Conservation (phyloP, 768 basidiomycete genomes). For the Agaricus sinodeliciosus region DNA sequence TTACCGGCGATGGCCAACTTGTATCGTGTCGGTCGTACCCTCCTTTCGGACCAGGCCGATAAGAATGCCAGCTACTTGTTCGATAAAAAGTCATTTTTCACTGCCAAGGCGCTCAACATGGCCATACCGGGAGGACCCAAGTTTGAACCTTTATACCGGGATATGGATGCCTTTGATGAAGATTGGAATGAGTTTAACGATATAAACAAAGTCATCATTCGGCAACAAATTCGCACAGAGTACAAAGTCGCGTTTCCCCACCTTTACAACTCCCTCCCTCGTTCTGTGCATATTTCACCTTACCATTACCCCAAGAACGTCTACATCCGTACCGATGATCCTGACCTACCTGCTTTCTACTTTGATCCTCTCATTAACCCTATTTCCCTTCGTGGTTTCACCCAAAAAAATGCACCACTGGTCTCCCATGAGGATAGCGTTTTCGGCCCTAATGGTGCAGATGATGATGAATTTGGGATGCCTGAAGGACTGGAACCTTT, state of each 20-base stretch:
- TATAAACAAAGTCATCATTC: slow-evolving; percentile 99
- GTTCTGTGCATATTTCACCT: slow-evolving; percentile 85
- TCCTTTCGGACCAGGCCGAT: slow-evolving; percentile 91
- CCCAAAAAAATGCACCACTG: slow-evolving; percentile 74
- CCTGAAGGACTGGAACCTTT: slow-evolving; percentile 77
- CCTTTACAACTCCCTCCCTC: slow-evolving; percentile 95
- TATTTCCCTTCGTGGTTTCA: slow-evolving; percentile 83
- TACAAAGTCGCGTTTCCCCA: slow-evolving; percentile 99
- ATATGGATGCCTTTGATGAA: slow-evolving; percentile 96
- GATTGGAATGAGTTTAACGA: slow-evolving; percentile 99
- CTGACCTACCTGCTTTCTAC: slow-evolving; percentile 98
- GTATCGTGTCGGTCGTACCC: slow-evolving; percentile 90
- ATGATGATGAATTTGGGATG: slow-evolving; percentile 85
- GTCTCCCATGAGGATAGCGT: slow-evolving; percentile 89
- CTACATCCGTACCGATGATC: slow-evolving; percentile 98
- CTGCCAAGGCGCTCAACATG: slow-evolving; percentile 95
- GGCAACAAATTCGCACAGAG: slow-evolving; percentile 96
- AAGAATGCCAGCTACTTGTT: slow-evolving; percentile 89
- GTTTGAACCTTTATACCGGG: slow-evolving; percentile 94
- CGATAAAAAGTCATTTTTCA: slow-evolving; percentile 97
- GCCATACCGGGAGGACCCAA: slow-evolving; percentile 98
- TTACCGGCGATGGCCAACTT: slow-evolving; percentile 96
- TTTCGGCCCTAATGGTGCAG: slow-evolving; percentile 81
- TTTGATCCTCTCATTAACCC: slow-evolving; percentile 99
- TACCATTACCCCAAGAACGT: slow-evolving; percentile 97